Base-by-base conservation (phyloP, 164 flowering plant species). In the Annona squamosa region DNA sequence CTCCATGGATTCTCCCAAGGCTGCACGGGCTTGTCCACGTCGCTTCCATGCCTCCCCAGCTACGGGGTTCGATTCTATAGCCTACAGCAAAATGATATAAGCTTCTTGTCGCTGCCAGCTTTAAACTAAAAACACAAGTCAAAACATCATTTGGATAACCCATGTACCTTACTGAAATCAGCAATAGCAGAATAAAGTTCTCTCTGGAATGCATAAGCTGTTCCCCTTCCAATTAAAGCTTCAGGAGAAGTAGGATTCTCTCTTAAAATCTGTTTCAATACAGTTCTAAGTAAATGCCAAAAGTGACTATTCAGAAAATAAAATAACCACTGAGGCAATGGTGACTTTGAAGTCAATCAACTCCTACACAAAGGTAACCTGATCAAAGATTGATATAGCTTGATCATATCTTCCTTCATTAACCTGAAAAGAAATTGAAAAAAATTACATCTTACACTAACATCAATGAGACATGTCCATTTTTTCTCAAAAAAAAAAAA, bases 11-110 rank as follows among this genome's bases (percentile, higher is more conserved):
- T 90, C 87, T 69, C 99, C 98, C 69, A 95, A 80, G 71, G 99
- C 98, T 84, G 98, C 99, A 66, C 94, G 90, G 46, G 99, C 99
- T 80, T 95, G 99, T 66, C 99, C 99, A 72, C 99, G 85, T 44
- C 99, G 88, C 74, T 92, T 95, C 99, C 98, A 95, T 72, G 99
- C 98, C 90, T 95, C 99, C 73, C 91, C 89, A 77, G 97, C 95
- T 57, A 83, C 84, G 75, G 97, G 96, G 72, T 95, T 87, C 70
- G 86, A 85, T 77, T 88, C 67, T 63, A 95, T 85, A 52, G 99
- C 98, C 99, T 94, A 68, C 48, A 19, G 26, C 63, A 61, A 37
- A 72, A 69, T 46, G 42, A 13, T 46, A 66, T 66, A 17, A 52
- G 59, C 2, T 9, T 42, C 6, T 66, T 66, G 4, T 41, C 42